Evolutionary conservation across 2,329 filamentous ascomycete genomes (phyloP), one percentile per base, ranked within the genome.

Genomic region (Aspergillaceae sp.): DNA sequence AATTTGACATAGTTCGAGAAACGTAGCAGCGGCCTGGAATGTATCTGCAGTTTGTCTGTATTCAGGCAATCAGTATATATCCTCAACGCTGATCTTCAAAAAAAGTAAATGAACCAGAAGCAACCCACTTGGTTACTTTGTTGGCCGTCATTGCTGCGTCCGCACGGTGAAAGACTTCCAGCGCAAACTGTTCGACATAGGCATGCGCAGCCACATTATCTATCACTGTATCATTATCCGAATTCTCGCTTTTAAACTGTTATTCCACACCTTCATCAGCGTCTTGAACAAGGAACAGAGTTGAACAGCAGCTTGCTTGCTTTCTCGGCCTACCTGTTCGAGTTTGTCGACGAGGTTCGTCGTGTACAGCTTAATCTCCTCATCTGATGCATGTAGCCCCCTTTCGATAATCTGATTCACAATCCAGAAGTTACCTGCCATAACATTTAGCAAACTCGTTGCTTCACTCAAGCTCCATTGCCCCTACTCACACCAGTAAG

Each of bases 181-280:
- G 75, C 0, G 85, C 91, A 65, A 98, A 98, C 63, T 95, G 86
- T 67, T 97, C 90, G 41, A 97, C 84, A 58, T 95, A 95, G 45
- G 88, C 89, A 67, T 90, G 87, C 1, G 88, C 91, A 3, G 86
- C 87, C 1, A 83, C 73, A 57, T 96, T 90, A 66, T 97, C 91
- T 4, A 80, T 75, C 45, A 97, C 83, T 10, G 89, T 86, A 62
- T 94, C 87, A 59, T 97, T 87, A 41, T 79, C 76, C 7, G 82
- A 75, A 59, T 91, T 82, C 47, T 86, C 79, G 7, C 72, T 72
- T 72, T 92, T 92, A 52, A 80, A 83, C 76, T 84, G 55, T 53
- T 50, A 51, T 32, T 42, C 30, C 26, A 19, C 3, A 32, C 30
- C 30, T 19, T 11, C 26, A 27, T 38, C 26, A 38, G 36, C 8